Conservation (phyloP, 2,329 filamentous ascomycete species). For the Phyllosticta citriasiana region DNA sequence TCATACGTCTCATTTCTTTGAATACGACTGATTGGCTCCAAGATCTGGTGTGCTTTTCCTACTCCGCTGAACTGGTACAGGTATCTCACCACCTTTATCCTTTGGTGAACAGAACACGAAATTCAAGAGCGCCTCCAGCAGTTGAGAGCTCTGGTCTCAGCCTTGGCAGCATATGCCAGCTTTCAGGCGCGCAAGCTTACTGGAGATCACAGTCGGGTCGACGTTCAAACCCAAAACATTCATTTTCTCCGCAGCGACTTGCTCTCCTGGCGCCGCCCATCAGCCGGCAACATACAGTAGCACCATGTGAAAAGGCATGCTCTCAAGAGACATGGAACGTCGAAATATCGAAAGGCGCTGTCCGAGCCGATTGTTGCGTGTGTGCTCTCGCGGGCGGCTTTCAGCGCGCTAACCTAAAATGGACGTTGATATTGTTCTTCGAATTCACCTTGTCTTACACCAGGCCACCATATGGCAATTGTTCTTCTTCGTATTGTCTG, state of each 20-base stretch:
- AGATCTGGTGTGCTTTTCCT: too few species aligned
- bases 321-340: background rate
- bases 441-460: conserved; percentile 4
- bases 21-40: too few species aligned
- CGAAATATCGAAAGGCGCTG: background rate
- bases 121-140: background rate
- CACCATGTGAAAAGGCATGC: background rate
- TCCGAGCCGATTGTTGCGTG: background rate
- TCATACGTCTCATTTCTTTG: too few species aligned
- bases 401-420: background rate
- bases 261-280: background rate
- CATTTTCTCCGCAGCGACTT: background rate
- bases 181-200: background rate
- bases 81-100: too few species aligned
- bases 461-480: background rate
- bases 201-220: background rate
- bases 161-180: background rate
- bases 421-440: conserved; percentile 5
- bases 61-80: too few species aligned
- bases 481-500: conserved; percentile 1
- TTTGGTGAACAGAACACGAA: too few species aligned
- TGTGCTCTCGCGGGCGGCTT: background rate
- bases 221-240: background rate
- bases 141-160: background rate
- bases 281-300: background rate